Base-by-base conservation (phyloP, 2,329 filamentous ascomycete genomes). In the Xylaria sp. region DNA sequence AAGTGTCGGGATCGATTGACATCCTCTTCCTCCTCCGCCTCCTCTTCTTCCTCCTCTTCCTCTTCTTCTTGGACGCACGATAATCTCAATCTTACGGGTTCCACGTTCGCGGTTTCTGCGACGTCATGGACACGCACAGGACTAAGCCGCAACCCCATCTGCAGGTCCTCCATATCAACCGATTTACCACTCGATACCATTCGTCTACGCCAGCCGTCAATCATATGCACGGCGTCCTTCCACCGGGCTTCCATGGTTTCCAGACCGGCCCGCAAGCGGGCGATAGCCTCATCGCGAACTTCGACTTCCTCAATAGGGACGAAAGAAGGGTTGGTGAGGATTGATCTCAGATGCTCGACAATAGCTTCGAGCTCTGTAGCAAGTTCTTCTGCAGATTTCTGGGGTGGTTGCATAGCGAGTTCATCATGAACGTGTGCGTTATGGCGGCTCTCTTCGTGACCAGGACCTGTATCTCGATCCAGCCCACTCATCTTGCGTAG, bases 281-380 rank as follows among this genome's bases (percentile, higher is more conserved):
- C 86, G 72, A 99, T 98, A 78, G 97, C 94, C 68, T 97, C 92
- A 72, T 99, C 95, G 63, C 95, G 89, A n/a, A 94, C 82, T 76
- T 97, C 91, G 2, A 99, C 93, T 79, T 98, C 96, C 75, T 98
- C 96, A 26, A 98, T 89, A 0, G 95, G 93, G 15, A 97, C 96
- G 78, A 98, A 99, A 2, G 94, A 97, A 1, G 96, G 96, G 76
- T 98, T 98, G 9, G 94, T 97, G 53, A 99, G 85, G 44, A 99
- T 88, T 2, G 87, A 91, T 72, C 92, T 88, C 71, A 99, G 87
- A 77, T 97, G 93, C 40, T 92, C 89, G 68, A 98, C 85, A 10
- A 97, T 90, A 6, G 84, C 84, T 62, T 94, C 90, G 81, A 97
- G 88, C 71, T 97, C 92, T 9, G 82, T 78, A 0, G 91, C 89